Conservation (phyloP, 2,329 filamentous ascomycete genomes). For the Raffaelea ambrosiae region DNA sequence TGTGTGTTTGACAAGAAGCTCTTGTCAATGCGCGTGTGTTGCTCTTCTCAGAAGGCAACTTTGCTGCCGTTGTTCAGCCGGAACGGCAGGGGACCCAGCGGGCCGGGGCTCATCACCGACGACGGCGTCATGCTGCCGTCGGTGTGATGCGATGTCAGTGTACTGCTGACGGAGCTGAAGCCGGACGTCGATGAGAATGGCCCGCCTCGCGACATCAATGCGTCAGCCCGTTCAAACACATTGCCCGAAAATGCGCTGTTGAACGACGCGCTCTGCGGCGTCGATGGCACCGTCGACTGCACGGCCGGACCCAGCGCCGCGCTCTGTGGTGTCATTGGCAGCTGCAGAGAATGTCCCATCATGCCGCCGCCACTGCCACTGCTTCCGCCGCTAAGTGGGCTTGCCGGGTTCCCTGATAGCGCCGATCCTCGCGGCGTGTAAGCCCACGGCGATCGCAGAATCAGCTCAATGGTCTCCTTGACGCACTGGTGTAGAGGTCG, state of each 20-base stretch:
- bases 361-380: background rate
- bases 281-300: slow-evolving; percentile 78
- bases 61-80: slow-evolving; percentile 21
- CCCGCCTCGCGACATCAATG: slow-evolving; percentile 43
- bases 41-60: slow-evolving; percentile 16
- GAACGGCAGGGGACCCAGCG: slow-evolving; percentile 17
- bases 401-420: slow-evolving; percentile 15
- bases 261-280: slow-evolving; percentile 51
- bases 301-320: slow-evolving; percentile 84
- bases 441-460: slow-evolving; percentile 52
- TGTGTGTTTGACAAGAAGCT: too few relatives aligned
- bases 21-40: background rate
- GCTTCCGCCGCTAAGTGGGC: slow-evolving; percentile 17
- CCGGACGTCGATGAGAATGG: slow-evolving; percentile 51
- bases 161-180: slow-evolving; percentile 12
- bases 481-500: slow-evolving; percentile 75
- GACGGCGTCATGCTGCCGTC: slow-evolving; percentile 21
- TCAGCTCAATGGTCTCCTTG: slow-evolving; percentile 69
- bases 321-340: slow-evolving; percentile 82
- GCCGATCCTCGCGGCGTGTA: slow-evolving; percentile 29
- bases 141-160: slow-evolving; percentile 15
- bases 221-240: slow-evolving; percentile 53
- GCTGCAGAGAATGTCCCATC: slow-evolving; percentile 14
- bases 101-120: slow-evolving; percentile 19
- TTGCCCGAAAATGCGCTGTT: slow-evolving; percentile 45